Evolutionary conservation across 257 asterid species (phyloP).

Genomic region (Osmanthus fragrans): DNA sequence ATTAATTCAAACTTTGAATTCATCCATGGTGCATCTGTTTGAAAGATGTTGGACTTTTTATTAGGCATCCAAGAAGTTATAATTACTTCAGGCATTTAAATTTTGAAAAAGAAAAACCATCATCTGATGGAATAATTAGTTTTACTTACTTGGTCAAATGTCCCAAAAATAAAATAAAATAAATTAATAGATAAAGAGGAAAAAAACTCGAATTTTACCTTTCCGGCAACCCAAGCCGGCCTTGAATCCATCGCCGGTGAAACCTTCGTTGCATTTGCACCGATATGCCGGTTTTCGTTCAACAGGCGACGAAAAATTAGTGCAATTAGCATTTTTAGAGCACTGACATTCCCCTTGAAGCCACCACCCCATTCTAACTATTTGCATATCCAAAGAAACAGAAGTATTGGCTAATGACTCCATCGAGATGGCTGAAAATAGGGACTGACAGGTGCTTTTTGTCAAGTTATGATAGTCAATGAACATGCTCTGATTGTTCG

Average conservation of each 20-base stretch:
- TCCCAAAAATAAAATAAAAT: not conserved
- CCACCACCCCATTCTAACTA: constrained; percentile 82
- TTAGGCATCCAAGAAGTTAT: constrained; percentile 17
- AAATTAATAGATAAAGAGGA: not conserved
- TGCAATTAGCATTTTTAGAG: constrained; percentile 55
- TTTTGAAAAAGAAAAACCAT: not conserved
- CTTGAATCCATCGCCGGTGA: constrained; percentile 68
- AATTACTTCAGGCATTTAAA: not conserved
- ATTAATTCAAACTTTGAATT: constrained; percentile 6
- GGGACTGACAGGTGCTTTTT: constrained; percentile 35
- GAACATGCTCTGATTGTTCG: constrained; percentile 37
- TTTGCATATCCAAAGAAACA: constrained; percentile 63
- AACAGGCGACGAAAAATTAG: constrained; percentile 28
- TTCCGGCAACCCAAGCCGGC: constrained; percentile 75
- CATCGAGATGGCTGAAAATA: constrained; percentile 73
- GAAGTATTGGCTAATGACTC: constrained; percentile 38
- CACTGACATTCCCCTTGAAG: constrained; percentile 59
- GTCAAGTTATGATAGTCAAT: constrained; percentile 40
- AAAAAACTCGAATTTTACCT: constrained; percentile 39
- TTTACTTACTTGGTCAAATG: not conserved
- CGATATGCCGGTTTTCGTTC: constrained; percentile 40
- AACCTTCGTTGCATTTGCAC: constrained; percentile 67
- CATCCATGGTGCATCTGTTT: not conserved
- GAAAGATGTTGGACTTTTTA: not conserved
- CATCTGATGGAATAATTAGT: not conserved